A percentile compares a stretch with the other conserved stretches of the same genome.
phyloP scores from a whole-genome alignment of 2,329 filamentous ascomycete genomes.

The Ceratocystis alfenasii region DNA sequence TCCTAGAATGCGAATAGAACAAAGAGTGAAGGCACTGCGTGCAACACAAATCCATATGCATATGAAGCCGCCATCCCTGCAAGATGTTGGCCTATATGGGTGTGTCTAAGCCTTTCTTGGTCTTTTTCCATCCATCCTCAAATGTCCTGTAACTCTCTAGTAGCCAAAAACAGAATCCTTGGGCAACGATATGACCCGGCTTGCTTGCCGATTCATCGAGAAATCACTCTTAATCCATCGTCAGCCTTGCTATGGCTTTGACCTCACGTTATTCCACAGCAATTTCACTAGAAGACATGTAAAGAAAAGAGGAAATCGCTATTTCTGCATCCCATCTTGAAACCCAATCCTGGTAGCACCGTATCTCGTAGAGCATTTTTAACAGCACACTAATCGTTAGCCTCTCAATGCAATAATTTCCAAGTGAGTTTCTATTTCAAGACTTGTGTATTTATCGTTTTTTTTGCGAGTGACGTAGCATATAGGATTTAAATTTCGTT shows the following conservation, averaged over 20 bases:
- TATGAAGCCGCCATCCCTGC: not conserved
- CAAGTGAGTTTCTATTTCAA: not conserved
- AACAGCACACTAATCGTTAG: not conserved
- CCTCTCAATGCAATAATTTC: not conserved
- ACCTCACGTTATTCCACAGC: not conserved
- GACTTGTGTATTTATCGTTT: not conserved
- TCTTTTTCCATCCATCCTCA: not conserved
- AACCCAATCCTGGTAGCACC: not conserved
- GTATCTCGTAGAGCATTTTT: not conserved
- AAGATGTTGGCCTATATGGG: not conserved
- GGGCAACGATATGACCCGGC: not conserved
- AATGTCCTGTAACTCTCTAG: not conserved
- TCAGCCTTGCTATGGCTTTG: slow-evolving; percentile 9
- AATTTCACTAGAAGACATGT: not conserved
- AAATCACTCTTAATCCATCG: not conserved
- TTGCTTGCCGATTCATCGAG: not conserved
- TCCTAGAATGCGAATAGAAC: not conserved
- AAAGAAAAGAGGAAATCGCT: not conserved
- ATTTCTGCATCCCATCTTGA: not conserved
- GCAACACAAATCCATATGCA: not conserved
- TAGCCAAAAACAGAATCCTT: not conserved
- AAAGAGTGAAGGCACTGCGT: not conserved
- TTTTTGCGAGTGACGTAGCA: not conserved
- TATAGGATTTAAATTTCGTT: not conserved
- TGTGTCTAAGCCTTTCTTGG: not conserved